Evolutionary conservation across 805 yeast species (phyloP), one percentile per base, ranked within the genome.

Genomic region (Metschnikowia kunwiensis): DNA sequence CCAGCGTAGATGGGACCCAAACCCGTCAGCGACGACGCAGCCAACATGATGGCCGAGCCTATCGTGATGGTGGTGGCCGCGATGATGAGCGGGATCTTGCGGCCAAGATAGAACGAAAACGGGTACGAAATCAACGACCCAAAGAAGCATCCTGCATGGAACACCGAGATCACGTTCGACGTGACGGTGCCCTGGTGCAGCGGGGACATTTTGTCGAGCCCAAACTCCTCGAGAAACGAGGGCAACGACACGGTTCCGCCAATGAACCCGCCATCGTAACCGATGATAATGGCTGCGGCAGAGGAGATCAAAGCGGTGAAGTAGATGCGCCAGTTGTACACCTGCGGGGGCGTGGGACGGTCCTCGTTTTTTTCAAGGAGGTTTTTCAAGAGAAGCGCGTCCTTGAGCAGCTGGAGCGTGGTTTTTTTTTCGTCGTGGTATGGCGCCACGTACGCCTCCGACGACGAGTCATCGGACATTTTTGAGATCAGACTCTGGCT

Each of bases 201-300:
- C 10, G 30, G 23, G 8, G 51, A 24, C 55, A 51, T 47, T 15
- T 34, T 32, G 35, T 53, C 54, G 24, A 65, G 50, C 15, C 61
- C 59, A 47, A 63, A 64, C 43, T 63, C 69, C 9, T 50, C 27
- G 34, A 46, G 40, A 40, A 65, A 65, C 4, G 63, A 53, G 11
- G 47, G 47, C 17, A 64, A 49, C 3, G 64, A 61, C 19, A 63
- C 65, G 3, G 68, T 61, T 7, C 69, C 69, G 6, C 70, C 70
- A 29, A 65, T 65, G 32, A 61, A 64, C 3, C 67, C 69, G 5
- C 67, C 63, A 37, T 65, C 70, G 37, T 65, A 65, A 7, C 70
- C 70, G 31, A 64, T 62, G 32, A 65, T 61, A 34, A 64, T 60
- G 24, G 69, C 67, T 3, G 68, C 69, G 7, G 64, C 58, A 6